A percentile compares a stretch with the other conserved stretches of the same genome.
phyloP scores from a whole-genome alignment of 768 basidiomycete genomes.

The Phlebiopsis gigantea region DNA sequence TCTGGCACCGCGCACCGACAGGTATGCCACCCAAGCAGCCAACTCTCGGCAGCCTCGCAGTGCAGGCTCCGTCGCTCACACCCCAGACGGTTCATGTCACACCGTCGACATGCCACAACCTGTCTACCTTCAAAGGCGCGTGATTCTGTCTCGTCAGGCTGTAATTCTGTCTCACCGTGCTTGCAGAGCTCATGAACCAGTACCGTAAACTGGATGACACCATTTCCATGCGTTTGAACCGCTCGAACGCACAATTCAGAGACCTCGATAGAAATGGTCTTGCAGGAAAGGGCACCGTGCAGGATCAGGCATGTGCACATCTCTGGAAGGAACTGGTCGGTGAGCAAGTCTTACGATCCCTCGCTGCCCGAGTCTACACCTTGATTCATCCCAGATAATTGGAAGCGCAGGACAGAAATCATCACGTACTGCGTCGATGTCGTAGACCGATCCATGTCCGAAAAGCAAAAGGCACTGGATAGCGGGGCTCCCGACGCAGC shows the following conservation, averaged over 20 bases:
- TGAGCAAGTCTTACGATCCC: slow-evolving; percentile 44
- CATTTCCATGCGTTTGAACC: slow-evolving; percentile 76
- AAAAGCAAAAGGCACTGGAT: slow-evolving; percentile 46
- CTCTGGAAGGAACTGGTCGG: slow-evolving; percentile 79
- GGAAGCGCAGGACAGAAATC: slow-evolving; percentile 70
- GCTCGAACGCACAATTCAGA: slow-evolving; percentile 69
- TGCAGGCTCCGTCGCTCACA: slow-evolving; percentile 56
- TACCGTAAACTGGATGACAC: slow-evolving; percentile 78
- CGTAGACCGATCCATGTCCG: slow-evolving; percentile 56
- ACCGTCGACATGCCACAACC: slow-evolving; percentile 66
- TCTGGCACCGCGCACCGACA: slow-evolving; percentile 1
- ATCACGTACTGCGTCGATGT: slow-evolving; percentile 72
- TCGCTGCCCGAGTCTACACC: neutral
- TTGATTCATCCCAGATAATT: slow-evolving; percentile 32
- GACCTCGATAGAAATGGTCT: slow-evolving; percentile 57
- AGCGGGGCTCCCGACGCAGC: slow-evolving; percentile 36
- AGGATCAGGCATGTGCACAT: slow-evolving; percentile 71
- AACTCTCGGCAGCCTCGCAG: slow-evolving; percentile 58
- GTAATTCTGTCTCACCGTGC: slow-evolving; percentile 1
- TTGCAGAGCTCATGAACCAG: slow-evolving; percentile 72
- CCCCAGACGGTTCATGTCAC: slow-evolving; percentile 69
- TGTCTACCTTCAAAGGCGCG: slow-evolving; percentile 73
- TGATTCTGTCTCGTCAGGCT: slow-evolving; percentile 7
- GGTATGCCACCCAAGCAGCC: slow-evolving; percentile 41
- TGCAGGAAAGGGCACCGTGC: slow-evolving; percentile 43